Conservation (phyloP, 2,329 filamentous ascomycete genomes). For the Phaeosphaeria sp. region DNA sequence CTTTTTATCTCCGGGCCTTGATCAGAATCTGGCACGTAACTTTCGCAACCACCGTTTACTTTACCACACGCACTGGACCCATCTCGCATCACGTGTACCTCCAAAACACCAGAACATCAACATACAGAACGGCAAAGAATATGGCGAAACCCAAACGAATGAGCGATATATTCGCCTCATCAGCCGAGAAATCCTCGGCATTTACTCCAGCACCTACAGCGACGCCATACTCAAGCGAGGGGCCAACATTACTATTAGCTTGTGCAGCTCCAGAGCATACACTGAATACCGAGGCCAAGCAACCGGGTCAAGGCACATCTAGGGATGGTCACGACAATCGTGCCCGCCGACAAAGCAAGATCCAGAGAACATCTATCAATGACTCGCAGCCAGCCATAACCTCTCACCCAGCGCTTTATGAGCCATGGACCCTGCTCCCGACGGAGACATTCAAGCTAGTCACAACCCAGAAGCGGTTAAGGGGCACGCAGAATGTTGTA, state of each 20-base stretch:
- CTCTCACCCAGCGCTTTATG: slow-evolving; percentile 22
- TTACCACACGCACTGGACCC: not conserved
- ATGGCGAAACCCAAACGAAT: slow-evolving; percentile 27
- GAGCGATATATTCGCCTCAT: slow-evolving; percentile 29
- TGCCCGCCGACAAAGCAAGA: slow-evolving; percentile 16
- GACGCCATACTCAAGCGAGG: slow-evolving; percentile 27
- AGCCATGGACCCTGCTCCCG: slow-evolving; percentile 27
- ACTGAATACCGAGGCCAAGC: not conserved
- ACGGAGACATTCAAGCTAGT: slow-evolving; percentile 8
- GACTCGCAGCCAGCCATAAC: slow-evolving; percentile 8
- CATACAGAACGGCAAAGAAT: not conserved
- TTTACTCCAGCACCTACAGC: slow-evolving; percentile 7
- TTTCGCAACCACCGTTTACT: not conserved
- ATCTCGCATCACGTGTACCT: not conserved
- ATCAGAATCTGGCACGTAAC: not conserved
- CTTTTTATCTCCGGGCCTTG: not conserved
- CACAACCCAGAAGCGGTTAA: slow-evolving; percentile 7
- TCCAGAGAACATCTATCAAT: slow-evolving; percentile 1
- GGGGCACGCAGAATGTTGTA: slow-evolving; percentile 9
- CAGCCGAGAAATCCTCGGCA: slow-evolving; percentile 8
- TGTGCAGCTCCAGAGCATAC: slow-evolving; percentile 1
- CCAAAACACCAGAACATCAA: too few relatives aligned
- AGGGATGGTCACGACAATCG: not conserved
- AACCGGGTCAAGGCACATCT: not conserved
- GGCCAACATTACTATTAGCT: slow-evolving; percentile 26